Conservation (phyloP, 163 green algal genomes). For the Picocystis sp. region DNA sequence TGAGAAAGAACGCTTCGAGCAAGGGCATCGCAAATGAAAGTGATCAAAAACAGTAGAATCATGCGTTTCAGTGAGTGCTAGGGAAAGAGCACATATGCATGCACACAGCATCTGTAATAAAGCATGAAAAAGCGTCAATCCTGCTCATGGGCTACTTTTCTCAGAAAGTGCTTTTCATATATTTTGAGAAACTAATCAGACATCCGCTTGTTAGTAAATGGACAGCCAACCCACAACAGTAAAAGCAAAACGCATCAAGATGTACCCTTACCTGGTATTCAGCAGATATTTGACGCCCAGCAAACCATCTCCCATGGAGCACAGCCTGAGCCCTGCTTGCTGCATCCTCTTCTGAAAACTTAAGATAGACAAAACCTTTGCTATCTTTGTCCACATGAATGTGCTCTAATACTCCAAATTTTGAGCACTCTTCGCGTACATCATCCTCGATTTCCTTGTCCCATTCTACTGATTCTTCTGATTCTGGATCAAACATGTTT, state of each 20-base stretch:
- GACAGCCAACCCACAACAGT: too few species aligned
- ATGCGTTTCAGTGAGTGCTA: too few species aligned
- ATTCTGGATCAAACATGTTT: slow-evolving; percentile 80
- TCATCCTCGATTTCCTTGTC: slow-evolving; percentile 78
- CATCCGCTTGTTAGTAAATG: too few species aligned
- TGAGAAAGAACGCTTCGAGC: too few species aligned
- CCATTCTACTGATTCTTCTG: slow-evolving; percentile 61
- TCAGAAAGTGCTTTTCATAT: slow-evolving; percentile 5
- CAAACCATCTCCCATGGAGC: slow-evolving; percentile 76
- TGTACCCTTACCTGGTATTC: slow-evolving; percentile 45
- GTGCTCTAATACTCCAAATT: slow-evolving; percentile 76
- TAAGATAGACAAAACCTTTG: slow-evolving; percentile 85
- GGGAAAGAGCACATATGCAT: too few species aligned
- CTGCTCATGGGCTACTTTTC: too few species aligned
- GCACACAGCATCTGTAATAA: too few species aligned
- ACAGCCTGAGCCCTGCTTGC: slow-evolving; percentile 45
- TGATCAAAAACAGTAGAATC: too few species aligned
- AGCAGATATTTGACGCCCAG: slow-evolving; percentile 49
- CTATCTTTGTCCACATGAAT: slow-evolving; percentile 67
- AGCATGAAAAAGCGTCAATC: too few species aligned
- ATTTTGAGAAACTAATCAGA: neutral
- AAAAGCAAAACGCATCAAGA: too few species aligned
- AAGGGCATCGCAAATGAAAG: too few species aligned
- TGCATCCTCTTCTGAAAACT: slow-evolving; percentile 40
- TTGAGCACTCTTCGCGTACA: slow-evolving; percentile 74